Base-by-base conservation (phyloP, 441 rosid genomes). In the Adansonia rubrostipa region DNA sequence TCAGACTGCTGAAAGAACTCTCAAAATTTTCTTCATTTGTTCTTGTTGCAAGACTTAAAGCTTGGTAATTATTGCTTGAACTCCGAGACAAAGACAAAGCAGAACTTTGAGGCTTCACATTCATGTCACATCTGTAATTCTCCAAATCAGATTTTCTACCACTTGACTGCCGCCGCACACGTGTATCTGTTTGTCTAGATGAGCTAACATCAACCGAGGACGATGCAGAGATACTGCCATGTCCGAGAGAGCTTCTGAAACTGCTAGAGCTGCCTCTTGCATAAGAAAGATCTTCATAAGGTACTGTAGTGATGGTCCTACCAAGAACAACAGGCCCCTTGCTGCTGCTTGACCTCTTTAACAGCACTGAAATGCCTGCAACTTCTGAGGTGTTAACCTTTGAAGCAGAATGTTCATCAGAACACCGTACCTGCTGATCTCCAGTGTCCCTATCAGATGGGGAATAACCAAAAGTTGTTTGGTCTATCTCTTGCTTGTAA, bases 121-220 rank as follows among this genome's bases (percentile, higher is more conserved):
- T 86, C 67, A 78, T 67, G 51, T 91, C 97, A 75, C 83, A 82
- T 87, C 87, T 88, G 85, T 83, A 85, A 80, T 86, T 87, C 80
- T 94, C 99, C 80, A 84, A 73, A 77, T 92, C 97, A 81, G 85
- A 88, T 83, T 88, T 93, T 84, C 79, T 88, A 75, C 93, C 87
- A 82, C 97, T 94, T 71, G 84, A 85, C 58, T 85, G 28, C 28
- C 28, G 28, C 57, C 36, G 42, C 5, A 36, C 5, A 36, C 42
- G 92, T 80, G 82, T 79, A 53, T 92, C 98, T 45, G 85, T 80
- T 60, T 84, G 93, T 82, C 93, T 89, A 78, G 86, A 84, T 71
- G 96, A 91, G 86, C 91, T 81, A 28, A 85, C 86, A 84, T 97
- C 98, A 79, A 88, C 80, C 71, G 98, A 94, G 76, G 99, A 94